phyloP scores from a whole-genome alignment of 176 grass and related monocot species.

The Chloris gayana region DNA sequence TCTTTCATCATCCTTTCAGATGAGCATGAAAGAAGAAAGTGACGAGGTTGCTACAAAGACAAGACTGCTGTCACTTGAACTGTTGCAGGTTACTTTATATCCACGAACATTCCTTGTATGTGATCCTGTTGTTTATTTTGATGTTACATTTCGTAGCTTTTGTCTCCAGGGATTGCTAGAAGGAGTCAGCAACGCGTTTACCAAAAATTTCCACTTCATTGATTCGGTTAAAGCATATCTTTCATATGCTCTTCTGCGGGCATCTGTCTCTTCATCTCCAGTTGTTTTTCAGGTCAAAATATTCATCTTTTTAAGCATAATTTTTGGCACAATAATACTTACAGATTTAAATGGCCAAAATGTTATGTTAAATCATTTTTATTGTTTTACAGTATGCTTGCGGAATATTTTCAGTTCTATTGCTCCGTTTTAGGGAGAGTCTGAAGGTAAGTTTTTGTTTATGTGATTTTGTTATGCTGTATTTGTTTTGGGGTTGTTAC shows the following conservation, averaged over 20 bases:
- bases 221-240: conserved; percentile 99
- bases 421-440: conserved; percentile 96
- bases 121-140: conserved; percentile 41
- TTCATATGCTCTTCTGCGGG: conserved; percentile 90
- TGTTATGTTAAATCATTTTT: conserved; percentile 35
- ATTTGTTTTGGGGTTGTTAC: conserved; percentile 16
- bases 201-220: conserved; percentile 99
- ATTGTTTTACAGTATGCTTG: conserved; percentile 85
- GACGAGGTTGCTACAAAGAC: conserved; percentile 95
- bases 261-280: conserved; percentile 85
- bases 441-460: conserved; percentile 74
- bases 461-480: conserved; percentile 32
- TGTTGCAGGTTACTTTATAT: conserved; percentile 78
- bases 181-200: conserved; percentile 85
- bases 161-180: conserved; percentile 86
- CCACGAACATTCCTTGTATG: conserved; percentile 27
- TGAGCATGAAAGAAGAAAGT: conserved; percentile 99
- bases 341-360: conserved; percentile 4
- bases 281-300: conserved; percentile 89
- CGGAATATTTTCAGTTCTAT: conserved; percentile 91
- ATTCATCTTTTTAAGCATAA: conserved; percentile 25
- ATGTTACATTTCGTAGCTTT: conserved; percentile 32
- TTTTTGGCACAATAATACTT: conserved; percentile 26
- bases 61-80: conserved; percentile 95
- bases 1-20: conserved; percentile 52